These are phyloP conservation scores for Colletotrichum plurivorum DNA, from an alignment of 2,329 filamentous ascomycete species.

Conservation along the genomic window DNA sequence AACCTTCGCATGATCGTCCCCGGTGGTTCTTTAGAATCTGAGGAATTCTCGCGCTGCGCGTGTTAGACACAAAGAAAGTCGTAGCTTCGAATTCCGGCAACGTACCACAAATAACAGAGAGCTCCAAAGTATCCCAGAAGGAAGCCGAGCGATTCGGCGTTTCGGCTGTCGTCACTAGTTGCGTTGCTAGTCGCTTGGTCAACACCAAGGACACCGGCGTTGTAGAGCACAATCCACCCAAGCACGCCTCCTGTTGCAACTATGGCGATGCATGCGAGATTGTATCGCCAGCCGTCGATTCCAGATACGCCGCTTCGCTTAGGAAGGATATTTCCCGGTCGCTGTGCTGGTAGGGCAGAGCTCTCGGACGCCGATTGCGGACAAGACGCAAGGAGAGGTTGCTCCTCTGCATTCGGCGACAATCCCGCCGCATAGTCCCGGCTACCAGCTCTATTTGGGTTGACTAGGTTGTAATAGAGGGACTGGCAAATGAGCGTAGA, in stretches of 20 bases:
- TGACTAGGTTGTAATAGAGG: slow-evolving; percentile 20
- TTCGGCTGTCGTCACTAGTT: not conserved
- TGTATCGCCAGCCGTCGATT: slow-evolving; percentile 22
- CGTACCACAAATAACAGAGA: slow-evolving; percentile 31
- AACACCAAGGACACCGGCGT: not conserved
- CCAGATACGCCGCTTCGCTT: not conserved
- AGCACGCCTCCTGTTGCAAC: not conserved
- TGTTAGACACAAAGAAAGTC: not conserved
- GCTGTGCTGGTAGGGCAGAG: not conserved
- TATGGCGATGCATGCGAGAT: not conserved
- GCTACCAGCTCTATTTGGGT: not conserved
- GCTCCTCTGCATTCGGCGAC: not conserved
- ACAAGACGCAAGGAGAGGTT: not conserved
- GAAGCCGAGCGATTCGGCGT: slow-evolving; percentile 2
- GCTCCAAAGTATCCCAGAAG: slow-evolving; percentile 22
- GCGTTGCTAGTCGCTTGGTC: not conserved
- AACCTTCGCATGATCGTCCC: slow-evolving; percentile 25
- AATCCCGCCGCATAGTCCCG: no score
- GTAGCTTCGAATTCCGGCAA: accelerated
- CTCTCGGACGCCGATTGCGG: not conserved
- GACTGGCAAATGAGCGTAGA: slow-evolving; percentile 34
- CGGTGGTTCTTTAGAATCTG: slow-evolving; percentile 32
- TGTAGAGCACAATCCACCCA: slow-evolving; percentile 14
- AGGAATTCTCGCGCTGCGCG: slow-evolving; percentile 16
- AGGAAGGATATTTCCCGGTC: not conserved